Evolutionary conservation across 1,284 basidiomycete genomes (phyloP).

Genomic region (Papiliotrema fonsecae): DNA sequence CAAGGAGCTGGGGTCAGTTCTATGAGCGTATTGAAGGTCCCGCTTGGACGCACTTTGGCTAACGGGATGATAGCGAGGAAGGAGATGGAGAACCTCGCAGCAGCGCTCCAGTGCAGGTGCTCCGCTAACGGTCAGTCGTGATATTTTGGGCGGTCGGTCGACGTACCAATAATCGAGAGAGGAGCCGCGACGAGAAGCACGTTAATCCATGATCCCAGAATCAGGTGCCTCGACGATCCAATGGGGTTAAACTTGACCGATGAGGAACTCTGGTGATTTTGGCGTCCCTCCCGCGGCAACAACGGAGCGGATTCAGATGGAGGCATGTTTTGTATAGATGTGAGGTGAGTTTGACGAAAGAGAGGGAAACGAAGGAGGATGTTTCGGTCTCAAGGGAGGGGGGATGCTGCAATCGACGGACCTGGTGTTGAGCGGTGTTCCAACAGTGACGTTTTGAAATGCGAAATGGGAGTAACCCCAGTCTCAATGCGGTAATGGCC

Average conservation of each 20-base stretch:
- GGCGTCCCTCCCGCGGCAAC: slow-evolving; percentile 5
- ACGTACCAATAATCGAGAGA: slow-evolving; percentile 61
- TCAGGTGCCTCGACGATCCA: slow-evolving; percentile 61
- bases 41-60: slow-evolving; percentile 57
- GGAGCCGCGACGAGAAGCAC: slow-evolving; percentile 71
- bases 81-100: slow-evolving; percentile 71
- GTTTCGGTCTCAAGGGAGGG: too few relatives aligned
- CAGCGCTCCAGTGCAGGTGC: slow-evolving; percentile 63
- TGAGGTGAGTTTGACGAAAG: neutral
- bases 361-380: neutral
- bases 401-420: too few relatives aligned
- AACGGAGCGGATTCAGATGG: slow-evolving; percentile 20
- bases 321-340: slow-evolving; percentile 8
- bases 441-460: too few relatives aligned
- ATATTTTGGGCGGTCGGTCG: neutral
- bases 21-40: neutral
- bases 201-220: slow-evolving; percentile 68
- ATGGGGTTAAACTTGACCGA: slow-evolving; percentile 33
- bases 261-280: neutral
- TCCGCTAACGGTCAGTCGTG: slow-evolving; percentile 25
- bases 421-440: too few relatives aligned
- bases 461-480: too few relatives aligned
- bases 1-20: slow-evolving; percentile 41
- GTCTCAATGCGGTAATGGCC: too few relatives aligned
- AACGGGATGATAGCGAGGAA: slow-evolving; percentile 86